Evolutionary conservation across 2,329 filamentous ascomycete genomes (phyloP).

Genomic region (Paraphaeosphaeria minitans): DNA sequence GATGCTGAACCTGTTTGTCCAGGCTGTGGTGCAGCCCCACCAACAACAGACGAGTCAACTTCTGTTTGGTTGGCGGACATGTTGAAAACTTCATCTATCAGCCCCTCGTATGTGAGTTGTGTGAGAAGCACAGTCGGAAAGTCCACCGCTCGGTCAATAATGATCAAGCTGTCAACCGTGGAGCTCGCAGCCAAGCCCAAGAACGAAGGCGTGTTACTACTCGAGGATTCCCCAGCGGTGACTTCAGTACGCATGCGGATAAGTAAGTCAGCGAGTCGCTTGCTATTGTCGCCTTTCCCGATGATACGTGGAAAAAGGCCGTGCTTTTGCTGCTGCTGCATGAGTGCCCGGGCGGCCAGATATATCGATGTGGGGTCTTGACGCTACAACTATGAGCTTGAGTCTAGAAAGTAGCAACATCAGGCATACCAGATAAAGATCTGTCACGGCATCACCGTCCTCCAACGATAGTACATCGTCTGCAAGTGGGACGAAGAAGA

Average conservation of each 20-base stretch:
- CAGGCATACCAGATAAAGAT: conserved; percentile 74
- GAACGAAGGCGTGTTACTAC: conserved; percentile 58
- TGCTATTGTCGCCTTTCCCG: conserved; percentile 94
- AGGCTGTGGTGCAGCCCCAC: conserved; percentile 67
- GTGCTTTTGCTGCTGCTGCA: conserved; percentile 89
- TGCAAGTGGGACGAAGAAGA: conserved; percentile 91
- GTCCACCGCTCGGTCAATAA: conserved; percentile 94
- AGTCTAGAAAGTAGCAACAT: too few relatives aligned
- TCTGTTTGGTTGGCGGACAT: conserved; percentile 93
- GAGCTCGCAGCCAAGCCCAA: conserved; percentile 82
- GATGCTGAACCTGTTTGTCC: conserved; percentile 54
- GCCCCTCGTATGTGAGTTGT: conserved; percentile 93
- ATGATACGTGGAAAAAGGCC: conserved; percentile 94
- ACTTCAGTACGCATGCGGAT: conserved; percentile 91
- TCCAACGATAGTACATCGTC: conserved; percentile 90
- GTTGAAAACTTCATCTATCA: conserved; percentile 91
- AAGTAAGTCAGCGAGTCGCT: conserved; percentile 83
- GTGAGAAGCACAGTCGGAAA: conserved; percentile 90
- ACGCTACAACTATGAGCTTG: conserved; percentile 54
- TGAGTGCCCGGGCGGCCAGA: conserved; percentile 85
- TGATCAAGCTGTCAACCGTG: conserved; percentile 85
- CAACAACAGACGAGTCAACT: conserved; percentile 87
- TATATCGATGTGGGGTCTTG: conserved; percentile 93
- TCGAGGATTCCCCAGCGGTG: conserved; percentile 74
- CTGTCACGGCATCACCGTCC: conserved; percentile 81